A percentile compares a stretch with the other conserved stretches of the same genome.
These are phyloP conservation scores for Globisporangium solare DNA, from an alignment of 352 stramenopile species.

Conservation along the genomic window DNA sequence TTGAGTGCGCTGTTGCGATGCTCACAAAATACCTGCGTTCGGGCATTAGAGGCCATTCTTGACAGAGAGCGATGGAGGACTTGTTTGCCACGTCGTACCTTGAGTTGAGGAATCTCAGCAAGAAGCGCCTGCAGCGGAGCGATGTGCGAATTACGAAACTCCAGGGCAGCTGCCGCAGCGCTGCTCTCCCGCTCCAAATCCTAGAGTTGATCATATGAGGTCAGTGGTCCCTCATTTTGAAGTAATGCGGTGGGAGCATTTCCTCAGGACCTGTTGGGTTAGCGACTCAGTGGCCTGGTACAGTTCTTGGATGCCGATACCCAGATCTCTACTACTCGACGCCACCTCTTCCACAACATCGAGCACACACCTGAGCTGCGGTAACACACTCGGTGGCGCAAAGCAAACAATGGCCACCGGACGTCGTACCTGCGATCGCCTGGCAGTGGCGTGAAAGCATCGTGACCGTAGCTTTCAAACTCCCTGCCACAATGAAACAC, in stretches of 20 bases:
- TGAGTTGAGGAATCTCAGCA: slow-evolving; percentile 47
- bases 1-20: slow-evolving; percentile 56
- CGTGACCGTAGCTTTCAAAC: slow-evolving; percentile 34
- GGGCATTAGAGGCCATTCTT: not conserved
- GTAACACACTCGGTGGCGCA: no score
- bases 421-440: slow-evolving; percentile 39
- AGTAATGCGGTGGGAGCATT: not conserved
- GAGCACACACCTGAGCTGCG: not conserved
- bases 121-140: slow-evolving; percentile 56
- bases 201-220: not conserved
- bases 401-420: not conserved
- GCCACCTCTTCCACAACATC: slow-evolving; percentile 22
- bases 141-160: slow-evolving; percentile 52
- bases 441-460: slow-evolving; percentile 50
- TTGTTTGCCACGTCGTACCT: slow-evolving; percentile 17
- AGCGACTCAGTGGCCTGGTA: not conserved
- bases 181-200: slow-evolving; percentile 15
- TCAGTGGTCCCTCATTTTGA: not conserved
- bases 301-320: not conserved
- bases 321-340: slow-evolving; percentile 19
- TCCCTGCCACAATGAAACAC: slow-evolving; percentile 14
- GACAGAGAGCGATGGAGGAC: not conserved
- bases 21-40: slow-evolving; percentile 45
- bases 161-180: slow-evolving; percentile 29
- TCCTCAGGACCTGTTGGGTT: slow-evolving; percentile 1